Conservation (phyloP, 2,329 filamentous ascomycete genomes). For the Pseudogymnoascus pannorum region DNA sequence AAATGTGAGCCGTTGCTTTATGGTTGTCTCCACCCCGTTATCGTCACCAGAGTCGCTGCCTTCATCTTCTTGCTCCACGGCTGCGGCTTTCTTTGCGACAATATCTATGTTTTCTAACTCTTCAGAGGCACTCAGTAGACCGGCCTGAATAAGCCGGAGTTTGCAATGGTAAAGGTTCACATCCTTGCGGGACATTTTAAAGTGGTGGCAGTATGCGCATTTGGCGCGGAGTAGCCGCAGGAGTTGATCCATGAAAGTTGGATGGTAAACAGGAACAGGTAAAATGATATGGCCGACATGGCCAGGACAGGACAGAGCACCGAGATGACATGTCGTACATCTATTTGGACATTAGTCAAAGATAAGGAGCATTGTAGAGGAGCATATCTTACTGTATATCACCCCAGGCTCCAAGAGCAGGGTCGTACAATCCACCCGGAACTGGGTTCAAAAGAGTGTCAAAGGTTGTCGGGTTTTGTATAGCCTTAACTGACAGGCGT, state of each 20-base stretch:
- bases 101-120: conserved; percentile 35
- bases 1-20: conserved; percentile 54
- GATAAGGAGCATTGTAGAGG: conserved; percentile 1
- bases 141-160: conserved; percentile 76
- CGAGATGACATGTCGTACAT: conserved; percentile 87
- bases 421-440: conserved; percentile 86
- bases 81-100: conserved; percentile 16
- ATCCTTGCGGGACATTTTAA: conserved; percentile 70
- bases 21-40: conserved; percentile 39
- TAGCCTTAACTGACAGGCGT: conserved; percentile 84
- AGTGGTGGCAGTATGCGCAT: conserved; percentile 83
- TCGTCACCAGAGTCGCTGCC: conserved; percentile 26
- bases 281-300: conserved; percentile 95
- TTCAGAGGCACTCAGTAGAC: conserved; percentile 62
- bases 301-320: conserved; percentile 74
- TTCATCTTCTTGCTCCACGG: conserved; percentile 16
- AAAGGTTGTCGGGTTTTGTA: conserved; percentile 90
- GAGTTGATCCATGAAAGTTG: conserved; percentile 91
- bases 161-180: conserved; percentile 78
- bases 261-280: conserved; percentile 87
- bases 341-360: conserved; percentile 37
- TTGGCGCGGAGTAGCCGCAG: conserved; percentile 77
- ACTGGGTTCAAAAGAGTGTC: conserved; percentile 85
- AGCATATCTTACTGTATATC: conserved; percentile 63
- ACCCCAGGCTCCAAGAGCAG: conserved; percentile 82